Percentiles rank a stretch among this genome's conserved stretches.
Conservation (phyloP, 2,329 filamentous ascomycete species). For the Aurifilum marmelostoma region DNA sequence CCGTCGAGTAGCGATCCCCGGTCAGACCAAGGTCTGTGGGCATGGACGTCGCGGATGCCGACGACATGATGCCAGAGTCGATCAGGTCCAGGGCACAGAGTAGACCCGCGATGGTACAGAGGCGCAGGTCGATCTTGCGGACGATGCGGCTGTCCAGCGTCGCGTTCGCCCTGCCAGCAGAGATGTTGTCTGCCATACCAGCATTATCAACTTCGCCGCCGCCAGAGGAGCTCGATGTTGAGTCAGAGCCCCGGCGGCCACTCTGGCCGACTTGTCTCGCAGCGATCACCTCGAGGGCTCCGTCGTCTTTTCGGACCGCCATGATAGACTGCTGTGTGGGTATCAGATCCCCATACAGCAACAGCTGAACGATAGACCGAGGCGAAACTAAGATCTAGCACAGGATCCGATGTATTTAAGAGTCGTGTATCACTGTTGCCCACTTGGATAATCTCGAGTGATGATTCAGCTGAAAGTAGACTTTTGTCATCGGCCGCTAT, state of each 20-base stretch:
- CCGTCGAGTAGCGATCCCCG: slow-evolving; percentile 68
- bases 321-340: slow-evolving; percentile 8
- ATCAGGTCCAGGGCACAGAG: slow-evolving; percentile 71
- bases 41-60: slow-evolving; percentile 71
- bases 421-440: background rate
- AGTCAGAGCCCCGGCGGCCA: background rate
- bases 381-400: background rate
- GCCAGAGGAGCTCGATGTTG: background rate
- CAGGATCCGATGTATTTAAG: background rate
- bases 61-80: slow-evolving; percentile 71
- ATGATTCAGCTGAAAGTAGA: slow-evolving; percentile 2
- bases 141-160: slow-evolving; percentile 53
- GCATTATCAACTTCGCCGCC: background rate
- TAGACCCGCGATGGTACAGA: slow-evolving; percentile 73
- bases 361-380: background rate
- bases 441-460: background rate
- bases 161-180: slow-evolving; percentile 13
- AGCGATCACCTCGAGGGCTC: background rate
- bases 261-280: slow-evolving; percentile 1
- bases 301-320: slow-evolving; percentile 4
- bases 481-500: background rate
- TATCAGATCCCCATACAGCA: background rate
- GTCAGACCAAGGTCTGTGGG: slow-evolving; percentile 64
- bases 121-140: slow-evolving; percentile 66
- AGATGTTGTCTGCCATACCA: slow-evolving; percentile 22